Conservation (phyloP, 306 rosid genomes). For the Spatholobus suberectus region DNA sequence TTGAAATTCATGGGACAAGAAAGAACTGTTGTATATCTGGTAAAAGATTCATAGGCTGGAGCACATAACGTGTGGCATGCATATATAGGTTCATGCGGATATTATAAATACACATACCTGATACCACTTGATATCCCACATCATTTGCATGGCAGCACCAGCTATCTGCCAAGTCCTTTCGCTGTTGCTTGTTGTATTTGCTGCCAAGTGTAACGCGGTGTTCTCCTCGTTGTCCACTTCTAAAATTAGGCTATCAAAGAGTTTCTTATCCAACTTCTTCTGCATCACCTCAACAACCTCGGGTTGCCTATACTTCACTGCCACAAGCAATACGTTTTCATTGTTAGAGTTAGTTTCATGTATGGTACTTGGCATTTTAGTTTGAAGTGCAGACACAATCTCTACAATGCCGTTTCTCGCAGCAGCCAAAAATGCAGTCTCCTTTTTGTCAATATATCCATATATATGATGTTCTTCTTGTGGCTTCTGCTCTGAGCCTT, state of each 20-base stretch:
- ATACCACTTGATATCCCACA: constrained; percentile 54
- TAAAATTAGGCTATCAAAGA: not conserved
- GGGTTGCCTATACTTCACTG: constrained; percentile 32
- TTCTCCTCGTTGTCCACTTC: constrained; percentile 22
- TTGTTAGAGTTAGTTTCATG: constrained; percentile 6
- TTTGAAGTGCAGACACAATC: not conserved
- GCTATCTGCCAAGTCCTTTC: constrained; percentile 38
- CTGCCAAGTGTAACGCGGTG: constrained; percentile 43
- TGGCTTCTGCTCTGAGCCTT: too few relatives aligned
- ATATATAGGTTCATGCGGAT: too few relatives aligned
- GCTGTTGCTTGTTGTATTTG: not conserved
- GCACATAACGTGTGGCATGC: too few relatives aligned
- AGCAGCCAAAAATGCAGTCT: constrained; percentile 30
- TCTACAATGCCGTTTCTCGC: constrained; percentile 40
- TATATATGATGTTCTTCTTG: too few relatives aligned
- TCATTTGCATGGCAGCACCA: constrained; percentile 49
- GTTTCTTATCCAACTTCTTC: not conserved
- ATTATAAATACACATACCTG: constrained; percentile 33
- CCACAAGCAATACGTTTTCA: constrained; percentile 31
- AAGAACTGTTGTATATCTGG: too few relatives aligned
- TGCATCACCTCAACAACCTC: not conserved
- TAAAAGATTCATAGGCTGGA: too few relatives aligned
- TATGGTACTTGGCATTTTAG: not conserved
- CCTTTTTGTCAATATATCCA: too few relatives aligned
- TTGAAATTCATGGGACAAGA: too few relatives aligned